Base-by-base conservation (phyloP, 202 grass and related monocot genomes). In the Eragrostis tef region DNA sequence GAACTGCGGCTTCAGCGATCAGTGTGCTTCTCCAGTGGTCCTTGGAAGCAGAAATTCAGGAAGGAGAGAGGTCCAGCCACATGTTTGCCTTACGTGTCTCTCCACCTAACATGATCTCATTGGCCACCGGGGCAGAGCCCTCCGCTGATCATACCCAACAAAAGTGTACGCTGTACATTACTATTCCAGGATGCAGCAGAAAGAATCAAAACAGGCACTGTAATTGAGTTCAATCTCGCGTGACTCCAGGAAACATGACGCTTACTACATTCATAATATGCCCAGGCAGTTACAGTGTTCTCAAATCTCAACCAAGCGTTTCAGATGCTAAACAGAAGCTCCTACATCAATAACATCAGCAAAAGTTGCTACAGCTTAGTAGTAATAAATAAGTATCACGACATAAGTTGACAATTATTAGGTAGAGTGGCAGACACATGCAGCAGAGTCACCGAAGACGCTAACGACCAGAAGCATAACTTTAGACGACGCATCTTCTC, bases 401-500 rank as follows among this genome's bases (percentile, higher is more conserved):
- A 48, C 36, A 70, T 25, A 47, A 81, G 66, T 47, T 48, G 3
- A 70, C 4, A 44, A 19, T 31, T 71, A 61, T 41, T 17, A 61
- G 4, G 22, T 4, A 34, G 31, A 34, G 31, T 39, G 34, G 34
- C 26, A 45, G 24, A 7, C 39, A 47, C 7, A 47, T 12, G 22
- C 50, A 46, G 66, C 47, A 48, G 53, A n/a, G 36, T 61, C 65
- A 59, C 8, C 19, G 11, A 77, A 75, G 65, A 14, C 71, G 73
- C 77, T 85, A 64, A 86, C n/a, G 48, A 68, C 48, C 54, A 72
- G 5, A 36, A 51, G 67, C 41, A 51, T 89, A 81, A 26, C 39
- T 86, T 86, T 58, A 57, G 58, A 78, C 56, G 16, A 36, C 11
- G 45, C 71, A 43, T 81, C 46, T 21, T 64, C 68, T 79, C 59